Base-by-base conservation (phyloP, 2,329 filamentous ascomycete species). In the Aureobasidium mangrovei region DNA sequence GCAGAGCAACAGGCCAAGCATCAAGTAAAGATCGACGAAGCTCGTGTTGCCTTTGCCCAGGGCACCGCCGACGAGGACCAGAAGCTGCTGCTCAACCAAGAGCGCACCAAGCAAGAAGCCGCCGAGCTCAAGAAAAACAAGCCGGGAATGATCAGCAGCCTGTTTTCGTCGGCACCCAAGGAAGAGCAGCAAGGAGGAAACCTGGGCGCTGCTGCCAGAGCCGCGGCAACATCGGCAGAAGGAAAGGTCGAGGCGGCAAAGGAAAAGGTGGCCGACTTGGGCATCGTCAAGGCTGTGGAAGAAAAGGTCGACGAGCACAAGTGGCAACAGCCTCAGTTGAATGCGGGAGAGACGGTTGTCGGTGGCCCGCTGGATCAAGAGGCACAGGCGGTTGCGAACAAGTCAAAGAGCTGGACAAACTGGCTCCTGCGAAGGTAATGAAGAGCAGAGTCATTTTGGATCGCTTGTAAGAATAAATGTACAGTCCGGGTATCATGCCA, bases 91-190 rank as follows among this genome's bases (percentile, higher is more conserved):
- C 70, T 81, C 33, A 70, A 74, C 44, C 69, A 72, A 66, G 84
- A 89, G 66, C 74, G 84, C 10, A 83, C 85, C 65, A 76, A 79
- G 48, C 74, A 83, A 60, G 79, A 78, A 61, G 74, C 76, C 40
- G 80, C 82, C 43, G 64, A 59, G 45, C 62, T 60, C 35, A 65
- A 64, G 56, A 64, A 65, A 62, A 64, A 65, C 41, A 60, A 64
- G 57, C 66, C 66, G 29, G 69, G 69, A 7, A 58, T 70, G 43
- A 65, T 70, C 47, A 66, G 64, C 58, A 64, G 57, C 49, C 32
- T 72, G 18, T 70, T 67, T 44, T 61, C 65, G 7, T 66, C 64
- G 1, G 43, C 67, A 46, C 59, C 61, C n/a, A 60, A 65, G 55
- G 69, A 69, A 54, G 69, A 70, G 60, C 58, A 65, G 55, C 64